Conservation (phyloP, 2,329 filamentous ascomycete species). For the Aspergillus clavatus region DNA sequence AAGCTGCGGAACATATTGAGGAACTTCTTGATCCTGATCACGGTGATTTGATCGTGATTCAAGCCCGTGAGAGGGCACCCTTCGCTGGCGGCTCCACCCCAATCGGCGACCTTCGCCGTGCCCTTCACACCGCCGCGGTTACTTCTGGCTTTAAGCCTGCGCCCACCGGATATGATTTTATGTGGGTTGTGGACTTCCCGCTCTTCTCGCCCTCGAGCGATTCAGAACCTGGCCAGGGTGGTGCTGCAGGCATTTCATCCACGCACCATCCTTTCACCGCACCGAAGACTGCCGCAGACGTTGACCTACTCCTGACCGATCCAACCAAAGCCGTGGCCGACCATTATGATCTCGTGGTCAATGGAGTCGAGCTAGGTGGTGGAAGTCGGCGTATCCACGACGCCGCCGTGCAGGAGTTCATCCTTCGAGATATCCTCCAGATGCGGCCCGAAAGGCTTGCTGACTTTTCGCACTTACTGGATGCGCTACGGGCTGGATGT, state of each 20-base stretch:
- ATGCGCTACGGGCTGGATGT: slow-evolving; percentile 77
- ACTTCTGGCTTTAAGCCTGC: slow-evolving; percentile 53
- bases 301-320: slow-evolving; percentile 66
- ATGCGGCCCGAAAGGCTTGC: slow-evolving; percentile 68
- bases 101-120: slow-evolving; percentile 67
- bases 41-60: slow-evolving; percentile 75
- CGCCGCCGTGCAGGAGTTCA: slow-evolving; percentile 72
- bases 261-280: slow-evolving; percentile 97
- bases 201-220: slow-evolving; percentile 73
- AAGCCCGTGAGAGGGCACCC: slow-evolving; percentile 64
- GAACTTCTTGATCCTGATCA: slow-evolving; percentile 53
- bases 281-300: slow-evolving; percentile 65
- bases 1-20: slow-evolving; percentile 58
- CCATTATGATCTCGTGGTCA: slow-evolving; percentile 93
- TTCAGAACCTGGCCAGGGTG: slow-evolving; percentile 72
- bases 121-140: slow-evolving; percentile 65
- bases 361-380: slow-evolving; percentile 89
- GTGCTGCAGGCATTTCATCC: slow-evolving; percentile 70
- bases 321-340: slow-evolving; percentile 72
- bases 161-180: slow-evolving; percentile 57
- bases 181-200: slow-evolving; percentile 88
- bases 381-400: slow-evolving; percentile 90
- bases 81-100: slow-evolving; percentile 68
- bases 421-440: slow-evolving; percentile 77
- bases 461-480: slow-evolving; percentile 80